These are phyloP conservation scores for Neofusicoccum ribis DNA, from an alignment of 2,329 filamentous ascomycete species.

Conservation along the genomic window DNA sequence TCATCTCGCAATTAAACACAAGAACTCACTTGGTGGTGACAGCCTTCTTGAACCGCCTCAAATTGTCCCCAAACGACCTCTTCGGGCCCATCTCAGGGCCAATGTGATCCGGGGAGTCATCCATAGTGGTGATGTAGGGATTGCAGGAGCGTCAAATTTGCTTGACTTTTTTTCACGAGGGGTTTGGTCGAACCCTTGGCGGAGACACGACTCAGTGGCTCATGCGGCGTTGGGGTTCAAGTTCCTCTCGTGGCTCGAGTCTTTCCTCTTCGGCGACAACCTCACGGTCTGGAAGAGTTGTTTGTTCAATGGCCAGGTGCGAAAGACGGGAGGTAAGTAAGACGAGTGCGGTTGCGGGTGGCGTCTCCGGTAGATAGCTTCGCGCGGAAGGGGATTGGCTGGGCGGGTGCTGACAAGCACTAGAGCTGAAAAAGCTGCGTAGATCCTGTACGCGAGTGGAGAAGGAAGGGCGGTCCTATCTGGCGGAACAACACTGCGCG, in stretches of 20 bases:
- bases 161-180: slow-evolving; percentile 28
- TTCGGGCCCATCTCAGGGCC: slow-evolving; percentile 31
- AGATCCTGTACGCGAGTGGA: slow-evolving; percentile 1
- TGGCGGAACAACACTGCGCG: neutral
- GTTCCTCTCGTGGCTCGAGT: neutral
- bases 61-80: slow-evolving; percentile 34
- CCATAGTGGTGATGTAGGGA: slow-evolving; percentile 30
- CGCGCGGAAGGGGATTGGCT: slow-evolving; percentile 5
- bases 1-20: no score
- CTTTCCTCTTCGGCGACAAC: neutral
- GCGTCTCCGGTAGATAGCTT: slow-evolving; percentile 1
- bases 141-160: neutral
- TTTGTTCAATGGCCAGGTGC: neutral
- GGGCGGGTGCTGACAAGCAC: neutral
- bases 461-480: neutral
- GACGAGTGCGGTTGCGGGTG: neutral
- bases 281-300: neutral
- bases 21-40: slow-evolving; percentile 50
- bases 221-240: neutral
- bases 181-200: slow-evolving; percentile 30
- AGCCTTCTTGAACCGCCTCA: slow-evolving; percentile 43
- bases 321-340: neutral
- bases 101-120: slow-evolving; percentile 48
- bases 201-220: neutral
- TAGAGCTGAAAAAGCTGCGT: slow-evolving; percentile 5